phyloP scores from a whole-genome alignment of 2,329 filamentous ascomycete genomes.

The Fusarium nanum region DNA sequence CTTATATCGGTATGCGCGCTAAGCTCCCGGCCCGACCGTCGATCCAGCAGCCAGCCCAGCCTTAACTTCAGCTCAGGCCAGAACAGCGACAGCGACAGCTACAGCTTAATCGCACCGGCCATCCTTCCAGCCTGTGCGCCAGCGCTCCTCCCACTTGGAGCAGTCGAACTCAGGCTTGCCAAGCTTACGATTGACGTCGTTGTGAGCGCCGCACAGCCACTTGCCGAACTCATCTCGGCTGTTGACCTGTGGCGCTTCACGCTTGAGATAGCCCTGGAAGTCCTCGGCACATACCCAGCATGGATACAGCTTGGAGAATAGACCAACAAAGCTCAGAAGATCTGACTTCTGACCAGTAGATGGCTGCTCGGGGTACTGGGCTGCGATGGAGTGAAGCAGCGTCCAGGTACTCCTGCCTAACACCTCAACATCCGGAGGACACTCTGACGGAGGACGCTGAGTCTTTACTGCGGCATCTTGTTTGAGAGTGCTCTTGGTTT shows the following conservation, averaged over 20 bases:
- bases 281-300: constrained; percentile 97
- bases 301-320: constrained; percentile 90
- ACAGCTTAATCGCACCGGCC: constrained; percentile 66
- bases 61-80: constrained; percentile 31
- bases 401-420: constrained; percentile 94
- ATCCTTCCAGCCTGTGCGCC: constrained; percentile 88
- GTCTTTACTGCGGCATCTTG: constrained; percentile 48
- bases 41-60: constrained; percentile 18
- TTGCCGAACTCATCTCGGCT: constrained; percentile 77
- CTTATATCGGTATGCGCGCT: constrained; percentile 12
- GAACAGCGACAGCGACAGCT: constrained; percentile 21
- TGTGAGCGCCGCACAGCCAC: constrained; percentile 89
- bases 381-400: constrained; percentile 90
- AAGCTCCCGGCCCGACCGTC: constrained; percentile 19
- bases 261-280: constrained; percentile 83
- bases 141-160: constrained; percentile 89
- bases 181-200: constrained; percentile 88
- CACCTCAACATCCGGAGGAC: constrained; percentile 88
- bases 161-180: constrained; percentile 95
- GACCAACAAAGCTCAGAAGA: constrained; percentile 78
- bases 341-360: constrained; percentile 77
- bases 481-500: constrained; percentile 59
- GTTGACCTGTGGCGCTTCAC: constrained; percentile 71
- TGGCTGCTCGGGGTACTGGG: constrained; percentile 81
- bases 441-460: constrained; percentile 69